phyloP scores from a whole-genome alignment of 352 stramenopile genomes.

The Sclerospora graminicola region DNA sequence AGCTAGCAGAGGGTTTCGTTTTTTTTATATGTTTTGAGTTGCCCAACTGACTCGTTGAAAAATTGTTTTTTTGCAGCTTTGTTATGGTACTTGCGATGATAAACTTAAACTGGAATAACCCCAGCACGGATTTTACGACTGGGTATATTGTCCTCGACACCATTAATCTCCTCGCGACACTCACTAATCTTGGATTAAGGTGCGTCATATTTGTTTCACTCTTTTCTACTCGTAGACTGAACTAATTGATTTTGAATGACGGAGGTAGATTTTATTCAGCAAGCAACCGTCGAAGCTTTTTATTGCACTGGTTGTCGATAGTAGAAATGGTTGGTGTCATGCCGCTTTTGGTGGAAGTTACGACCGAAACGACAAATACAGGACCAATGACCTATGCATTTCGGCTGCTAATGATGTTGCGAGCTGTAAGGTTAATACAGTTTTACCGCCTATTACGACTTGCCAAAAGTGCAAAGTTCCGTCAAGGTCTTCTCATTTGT shows the following conservation, averaged over 20 bases:
- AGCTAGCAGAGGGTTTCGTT: no score
- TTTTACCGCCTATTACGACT: slow-evolving; percentile 53
- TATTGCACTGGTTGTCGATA: slow-evolving; percentile 51
- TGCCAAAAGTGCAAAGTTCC: slow-evolving; percentile 43
- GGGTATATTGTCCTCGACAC: slow-evolving; percentile 36
- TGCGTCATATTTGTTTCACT: slow-evolving; percentile 2
- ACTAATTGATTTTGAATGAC: no score
- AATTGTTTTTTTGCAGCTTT: slow-evolving; percentile 13
- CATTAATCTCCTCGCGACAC: slow-evolving; percentile 37
- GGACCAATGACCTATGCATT: slow-evolving; percentile 34
- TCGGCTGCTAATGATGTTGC: slow-evolving; percentile 54
- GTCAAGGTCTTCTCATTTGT: slow-evolving; percentile 39
- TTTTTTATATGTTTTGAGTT: no score
- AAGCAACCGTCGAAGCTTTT: slow-evolving; percentile 43
- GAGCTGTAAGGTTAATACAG: slow-evolving; percentile 45
- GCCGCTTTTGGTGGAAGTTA: slow-evolving; percentile 30
- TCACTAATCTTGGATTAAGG: slow-evolving; percentile 33
- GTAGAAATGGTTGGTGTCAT: slow-evolving; percentile 40
- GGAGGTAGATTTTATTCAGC: slow-evolving; percentile 45
- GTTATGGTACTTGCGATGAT: slow-evolving; percentile 51
- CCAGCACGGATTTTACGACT: slow-evolving; percentile 19
- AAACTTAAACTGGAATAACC: slow-evolving; percentile 46
- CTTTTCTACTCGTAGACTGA: no score
- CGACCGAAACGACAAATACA: slow-evolving; percentile 8
- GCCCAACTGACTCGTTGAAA: no score